Percentiles rank a stretch among this genome's conserved stretches.
Evolutionary conservation across 176 grass and related monocot species (phyloP).

Genomic region (Rhynchospora pubera): DNA sequence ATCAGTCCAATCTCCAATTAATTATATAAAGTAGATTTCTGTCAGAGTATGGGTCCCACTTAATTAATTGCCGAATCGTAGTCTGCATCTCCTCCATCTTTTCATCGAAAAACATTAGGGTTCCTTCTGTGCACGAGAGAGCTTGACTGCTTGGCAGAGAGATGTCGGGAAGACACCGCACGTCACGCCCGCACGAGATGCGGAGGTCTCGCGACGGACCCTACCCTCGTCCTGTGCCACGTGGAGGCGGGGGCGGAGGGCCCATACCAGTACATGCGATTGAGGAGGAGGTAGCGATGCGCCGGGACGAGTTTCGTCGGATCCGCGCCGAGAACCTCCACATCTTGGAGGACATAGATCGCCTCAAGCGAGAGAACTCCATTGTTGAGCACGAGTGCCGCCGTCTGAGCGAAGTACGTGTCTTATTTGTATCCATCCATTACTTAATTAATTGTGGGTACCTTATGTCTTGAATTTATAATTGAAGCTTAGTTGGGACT

Average conservation of each 20-base stretch:
- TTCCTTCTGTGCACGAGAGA: neutral
- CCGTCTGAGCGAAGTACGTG: slow-evolving; percentile 22
- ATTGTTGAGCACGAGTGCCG: slow-evolving; percentile 24
- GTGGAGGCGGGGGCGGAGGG: neutral
- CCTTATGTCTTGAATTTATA: neutral
- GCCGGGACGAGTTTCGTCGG: slow-evolving; percentile 26
- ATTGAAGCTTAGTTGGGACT: neutral
- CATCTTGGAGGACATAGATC: slow-evolving; percentile 31
- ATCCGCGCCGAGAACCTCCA: slow-evolving; percentile 27
- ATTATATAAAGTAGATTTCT: too few species aligned
- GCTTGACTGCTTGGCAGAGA: neutral
- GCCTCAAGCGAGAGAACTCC: slow-evolving; percentile 29
- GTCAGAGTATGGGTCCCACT: neutral
- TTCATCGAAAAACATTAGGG: neutral
- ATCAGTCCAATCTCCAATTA: neutral
- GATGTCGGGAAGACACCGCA: slow-evolving; percentile 12
- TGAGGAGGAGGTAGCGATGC: slow-evolving; percentile 27
- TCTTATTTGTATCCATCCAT: too few species aligned
- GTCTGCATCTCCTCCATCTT: too few species aligned
- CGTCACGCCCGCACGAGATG: neutral
- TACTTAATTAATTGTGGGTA: neutral
- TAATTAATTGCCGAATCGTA: neutral
- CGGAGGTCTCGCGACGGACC: slow-evolving; percentile 15
- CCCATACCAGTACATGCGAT: slow-evolving; percentile 15
- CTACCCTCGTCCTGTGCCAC: neutral